These are phyloP conservation scores for Goffeauzyma gilvescens DNA, from an alignment of 768 basidiomycete genomes.

Conservation along the genomic window DNA sequence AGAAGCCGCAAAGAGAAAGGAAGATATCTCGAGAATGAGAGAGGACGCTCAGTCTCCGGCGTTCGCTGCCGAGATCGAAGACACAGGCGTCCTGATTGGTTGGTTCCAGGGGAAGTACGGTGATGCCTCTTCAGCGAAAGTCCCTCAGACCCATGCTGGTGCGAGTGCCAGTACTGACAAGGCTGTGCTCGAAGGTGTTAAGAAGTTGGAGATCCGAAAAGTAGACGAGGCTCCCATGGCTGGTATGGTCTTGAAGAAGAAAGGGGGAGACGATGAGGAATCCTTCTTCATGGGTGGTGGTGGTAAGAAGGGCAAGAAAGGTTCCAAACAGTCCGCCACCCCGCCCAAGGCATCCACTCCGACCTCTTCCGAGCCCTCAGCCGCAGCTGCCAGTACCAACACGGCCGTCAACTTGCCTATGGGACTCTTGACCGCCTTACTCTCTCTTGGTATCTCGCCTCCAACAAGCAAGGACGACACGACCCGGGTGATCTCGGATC, in stretches of 20 bases:
- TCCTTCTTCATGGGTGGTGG: slow-evolving; percentile 39
- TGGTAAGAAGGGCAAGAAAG: slow-evolving; percentile 41
- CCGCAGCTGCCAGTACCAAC: slow-evolving; percentile 28
- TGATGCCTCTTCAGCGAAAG: slow-evolving; percentile 20
- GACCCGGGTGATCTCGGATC: slow-evolving; percentile 64
- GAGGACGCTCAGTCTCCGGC: slow-evolving; percentile 84
- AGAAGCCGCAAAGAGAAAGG: slow-evolving; percentile 54
- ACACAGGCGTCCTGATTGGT: slow-evolving; percentile 41
- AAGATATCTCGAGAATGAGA: slow-evolving; percentile 58
- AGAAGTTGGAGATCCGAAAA: slow-evolving; percentile 52
- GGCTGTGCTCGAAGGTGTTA: slow-evolving; percentile 20
- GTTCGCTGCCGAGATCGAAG: slow-evolving; percentile 81
- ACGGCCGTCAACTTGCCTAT: slow-evolving; percentile 52
- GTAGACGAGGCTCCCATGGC: slow-evolving; percentile 58
- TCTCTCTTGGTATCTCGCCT: slow-evolving; percentile 73
- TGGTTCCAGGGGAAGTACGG: slow-evolving; percentile 32
- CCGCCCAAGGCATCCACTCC: slow-evolving; percentile 14
- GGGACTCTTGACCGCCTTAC: slow-evolving; percentile 67
- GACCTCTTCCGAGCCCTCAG: slow-evolving; percentile 8
- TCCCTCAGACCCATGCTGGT: slow-evolving; percentile 21
- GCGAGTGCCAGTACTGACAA: slow-evolving; percentile 4
- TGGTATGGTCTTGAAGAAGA: slow-evolving; percentile 76
- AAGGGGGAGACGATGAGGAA: slow-evolving; percentile 62
- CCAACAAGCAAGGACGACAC: slow-evolving; percentile 60
- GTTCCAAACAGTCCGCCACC: slow-evolving; percentile 29